These are phyloP conservation scores for Metarhizium guizhouense DNA, from an alignment of 2,329 filamentous ascomycete genomes.

Conservation along the genomic window DNA sequence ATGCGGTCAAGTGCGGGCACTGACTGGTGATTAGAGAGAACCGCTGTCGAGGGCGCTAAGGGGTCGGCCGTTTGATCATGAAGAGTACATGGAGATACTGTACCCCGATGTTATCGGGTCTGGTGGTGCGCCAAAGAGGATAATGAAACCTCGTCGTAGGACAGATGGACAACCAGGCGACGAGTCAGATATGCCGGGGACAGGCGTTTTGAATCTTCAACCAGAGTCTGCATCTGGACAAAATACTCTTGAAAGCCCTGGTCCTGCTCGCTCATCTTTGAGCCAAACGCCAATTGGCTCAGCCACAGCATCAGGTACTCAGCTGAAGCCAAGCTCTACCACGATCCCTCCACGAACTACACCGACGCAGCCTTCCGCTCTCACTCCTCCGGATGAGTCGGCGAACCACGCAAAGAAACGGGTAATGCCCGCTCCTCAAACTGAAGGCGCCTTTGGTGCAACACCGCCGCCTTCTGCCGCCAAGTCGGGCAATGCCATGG, in stretches of 20 bases:
- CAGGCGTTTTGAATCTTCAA: slow-evolving; percentile 36
- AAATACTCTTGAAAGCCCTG: slow-evolving; percentile 16
- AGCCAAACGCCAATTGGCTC: slow-evolving; percentile 20
- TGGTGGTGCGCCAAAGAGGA: slow-evolving; percentile 48
- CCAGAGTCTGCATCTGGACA: slow-evolving; percentile 21
- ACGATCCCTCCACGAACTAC: slow-evolving; percentile 30
- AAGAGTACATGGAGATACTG: slow-evolving; percentile 51
- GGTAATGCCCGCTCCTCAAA: slow-evolving; percentile 16
- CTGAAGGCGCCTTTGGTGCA: slow-evolving; percentile 12
- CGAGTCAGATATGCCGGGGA: slow-evolving; percentile 39
- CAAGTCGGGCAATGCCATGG: slow-evolving; percentile 23
- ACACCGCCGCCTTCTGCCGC: slow-evolving; percentile 12
- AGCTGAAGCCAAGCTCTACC: slow-evolving; percentile 20
- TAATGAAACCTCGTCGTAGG: slow-evolving; percentile 45
- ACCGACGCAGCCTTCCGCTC: slow-evolving; percentile 32
- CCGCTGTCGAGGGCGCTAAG: slow-evolving; percentile 48
- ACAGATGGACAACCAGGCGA: slow-evolving; percentile 36
- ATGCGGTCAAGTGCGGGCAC: slow-evolving; percentile 3
- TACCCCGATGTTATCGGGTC: slow-evolving; percentile 53
- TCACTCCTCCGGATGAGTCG: slow-evolving; percentile 48
- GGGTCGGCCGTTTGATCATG: slow-evolving; percentile 50
- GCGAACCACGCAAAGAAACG: slow-evolving; percentile 35
- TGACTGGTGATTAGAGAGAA: slow-evolving; percentile 36
- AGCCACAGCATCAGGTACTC: slow-evolving; percentile 13
- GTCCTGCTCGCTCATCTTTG: slow-evolving; percentile 16